Conservation (phyloP, 148 eudicot genomes). For the Fagopyrum tataricum region DNA sequence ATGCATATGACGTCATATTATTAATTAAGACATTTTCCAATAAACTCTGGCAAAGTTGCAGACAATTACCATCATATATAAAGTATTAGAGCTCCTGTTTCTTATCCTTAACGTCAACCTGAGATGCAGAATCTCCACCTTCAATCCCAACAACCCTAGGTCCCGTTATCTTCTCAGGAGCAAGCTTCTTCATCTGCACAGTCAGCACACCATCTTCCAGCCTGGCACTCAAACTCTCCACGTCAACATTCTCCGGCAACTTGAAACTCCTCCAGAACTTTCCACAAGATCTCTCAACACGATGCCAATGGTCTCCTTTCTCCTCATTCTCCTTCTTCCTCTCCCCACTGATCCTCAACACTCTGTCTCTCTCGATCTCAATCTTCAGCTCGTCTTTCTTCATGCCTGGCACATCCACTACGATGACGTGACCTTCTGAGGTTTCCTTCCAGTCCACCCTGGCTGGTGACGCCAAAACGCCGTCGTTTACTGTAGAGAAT, state of each 20-base stretch:
- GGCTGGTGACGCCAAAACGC: constrained; percentile 14
- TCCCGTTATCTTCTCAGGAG: constrained; percentile 22
- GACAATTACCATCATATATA: no score
- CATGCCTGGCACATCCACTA: constrained; percentile 29
- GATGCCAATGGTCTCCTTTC: constrained; percentile 30
- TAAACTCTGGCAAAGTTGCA: no score
- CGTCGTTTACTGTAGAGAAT: background rate
- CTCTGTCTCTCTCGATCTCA: constrained; percentile 31
- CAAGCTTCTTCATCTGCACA: constrained; percentile 16
- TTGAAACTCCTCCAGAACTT: constrained; percentile 28
- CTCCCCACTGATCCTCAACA: constrained; percentile 31
- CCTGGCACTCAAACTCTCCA: constrained; percentile 17
- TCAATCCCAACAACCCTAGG: constrained; percentile 23
- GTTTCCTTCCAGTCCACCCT: constrained; percentile 45
- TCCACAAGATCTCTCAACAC: constrained; percentile 23
- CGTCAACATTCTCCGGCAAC: constrained; percentile 19
- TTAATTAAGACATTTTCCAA: no score
- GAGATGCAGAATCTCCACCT: background rate
- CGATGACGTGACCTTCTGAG: constrained; percentile 25
- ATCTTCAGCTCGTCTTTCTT: constrained; percentile 31
- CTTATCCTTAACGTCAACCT: background rate
- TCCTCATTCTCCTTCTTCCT: constrained; percentile 27
- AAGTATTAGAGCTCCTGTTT: constrained; percentile 17
- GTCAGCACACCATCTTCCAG: constrained; percentile 27
- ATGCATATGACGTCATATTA: no score